A percentile compares a stretch with the other conserved stretches of the same genome.
These are phyloP conservation scores for Tetrapisispora nanseiensis DNA, from an alignment of 805 yeast species.

Conservation along the genomic window DNA sequence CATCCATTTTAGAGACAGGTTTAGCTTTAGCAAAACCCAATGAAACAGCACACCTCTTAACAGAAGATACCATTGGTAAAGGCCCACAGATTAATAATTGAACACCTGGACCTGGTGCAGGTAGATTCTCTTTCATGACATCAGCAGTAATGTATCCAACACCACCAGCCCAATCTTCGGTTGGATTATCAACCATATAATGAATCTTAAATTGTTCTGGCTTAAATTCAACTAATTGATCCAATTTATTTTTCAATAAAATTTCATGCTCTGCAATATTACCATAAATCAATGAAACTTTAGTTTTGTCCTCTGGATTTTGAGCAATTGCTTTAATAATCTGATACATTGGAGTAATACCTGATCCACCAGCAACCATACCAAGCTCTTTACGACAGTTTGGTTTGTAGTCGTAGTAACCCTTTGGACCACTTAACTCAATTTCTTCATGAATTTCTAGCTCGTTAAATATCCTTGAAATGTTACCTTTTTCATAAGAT, in stretches of 20 bases:
- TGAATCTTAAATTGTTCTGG: slow-evolving; percentile 54
- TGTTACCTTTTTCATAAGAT: slow-evolving; percentile 76
- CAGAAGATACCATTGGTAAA: slow-evolving; percentile 79
- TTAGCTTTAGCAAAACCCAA: slow-evolving; percentile 78
- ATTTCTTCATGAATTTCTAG: slow-evolving; percentile 71
- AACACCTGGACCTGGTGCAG: slow-evolving; percentile 37
- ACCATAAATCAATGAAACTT: slow-evolving; percentile 68
- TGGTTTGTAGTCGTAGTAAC: slow-evolving; percentile 73
- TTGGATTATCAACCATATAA: slow-evolving; percentile 61
- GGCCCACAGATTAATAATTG: slow-evolving; percentile 88
- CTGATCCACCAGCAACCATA: slow-evolving; percentile 97
- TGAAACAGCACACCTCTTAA: slow-evolving; percentile 65
- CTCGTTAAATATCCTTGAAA: slow-evolving; percentile 63
- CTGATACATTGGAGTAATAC: slow-evolving; percentile 94
- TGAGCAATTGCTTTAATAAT: slow-evolving; percentile 70
- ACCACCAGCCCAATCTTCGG: slow-evolving; percentile 61
- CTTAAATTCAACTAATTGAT: slow-evolving; percentile 46
- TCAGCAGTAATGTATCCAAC: slow-evolving; percentile 72
- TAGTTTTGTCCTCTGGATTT: slow-evolving; percentile 71
- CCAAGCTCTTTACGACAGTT: slow-evolving; percentile 65
- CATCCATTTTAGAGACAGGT: slow-evolving; percentile 83
- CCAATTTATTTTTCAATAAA: slow-evolving; percentile 70
- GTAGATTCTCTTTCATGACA: slow-evolving; percentile 19
- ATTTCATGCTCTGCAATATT: slow-evolving; percentile 74
- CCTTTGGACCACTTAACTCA: slow-evolving; percentile 83